Evolutionary conservation across 148 eudicot genomes (phyloP).

Genomic region (Chenopodium suecicum): DNA sequence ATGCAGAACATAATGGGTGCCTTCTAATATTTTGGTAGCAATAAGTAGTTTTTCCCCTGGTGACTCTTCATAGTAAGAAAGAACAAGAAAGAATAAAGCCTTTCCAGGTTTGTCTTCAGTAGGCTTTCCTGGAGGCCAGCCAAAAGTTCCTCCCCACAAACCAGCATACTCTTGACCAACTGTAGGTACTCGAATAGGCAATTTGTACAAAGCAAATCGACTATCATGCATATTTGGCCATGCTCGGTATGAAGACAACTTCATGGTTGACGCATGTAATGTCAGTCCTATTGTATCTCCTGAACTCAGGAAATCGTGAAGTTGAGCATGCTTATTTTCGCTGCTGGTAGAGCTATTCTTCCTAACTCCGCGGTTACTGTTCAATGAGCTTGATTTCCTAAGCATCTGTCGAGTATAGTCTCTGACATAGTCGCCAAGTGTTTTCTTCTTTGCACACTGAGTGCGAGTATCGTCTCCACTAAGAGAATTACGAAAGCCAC

Average conservation of each 20-base stretch:
- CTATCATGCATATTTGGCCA: constrained; percentile 94
- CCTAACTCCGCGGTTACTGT: constrained; percentile 39
- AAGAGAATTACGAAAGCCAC: constrained; percentile 42
- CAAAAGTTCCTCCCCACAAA: constrained; percentile 87
- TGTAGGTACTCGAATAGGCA: constrained; percentile 48
- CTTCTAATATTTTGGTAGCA: constrained; percentile 83
- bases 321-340: constrained; percentile 62
- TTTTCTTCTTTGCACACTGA: constrained; percentile 53
- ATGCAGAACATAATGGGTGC: constrained; percentile 77
- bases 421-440: constrained; percentile 55
- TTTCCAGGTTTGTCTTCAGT: constrained; percentile 74
- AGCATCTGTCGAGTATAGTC: constrained; percentile 58
- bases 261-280: constrained; percentile 61
- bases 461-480: constrained; percentile 42
- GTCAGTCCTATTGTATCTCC: constrained; percentile 73
- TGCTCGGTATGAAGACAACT: constrained; percentile 66
- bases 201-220: constrained; percentile 74
- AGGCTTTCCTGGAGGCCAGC: constrained; percentile 87
- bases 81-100: constrained; percentile 65
- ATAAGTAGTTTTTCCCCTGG: constrained; percentile 60
- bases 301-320: constrained; percentile 61
- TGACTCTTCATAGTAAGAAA: constrained; percentile 70
- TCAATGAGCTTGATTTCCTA: constrained; percentile 49
- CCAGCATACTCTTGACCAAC: constrained; percentile 61
- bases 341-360: constrained; percentile 46